Conservation (phyloP, 441 rosid genomes). For the Euphorbia celastroides region DNA sequence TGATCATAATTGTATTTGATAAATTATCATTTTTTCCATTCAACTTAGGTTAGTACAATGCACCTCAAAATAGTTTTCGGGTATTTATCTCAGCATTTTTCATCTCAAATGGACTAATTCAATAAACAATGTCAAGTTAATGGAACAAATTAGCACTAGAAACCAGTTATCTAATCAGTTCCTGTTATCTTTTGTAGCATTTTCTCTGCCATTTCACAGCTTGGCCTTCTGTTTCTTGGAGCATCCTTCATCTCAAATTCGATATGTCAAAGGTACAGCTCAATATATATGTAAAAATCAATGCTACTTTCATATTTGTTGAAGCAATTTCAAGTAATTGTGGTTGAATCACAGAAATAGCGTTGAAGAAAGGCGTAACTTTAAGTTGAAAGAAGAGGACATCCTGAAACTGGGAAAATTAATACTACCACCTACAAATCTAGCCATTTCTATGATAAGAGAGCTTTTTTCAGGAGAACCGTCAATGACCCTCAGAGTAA, state of each 20-base stretch:
- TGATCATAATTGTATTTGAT: background rate
- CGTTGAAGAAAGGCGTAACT: conserved; percentile 29
- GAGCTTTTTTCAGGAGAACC: conserved; percentile 96
- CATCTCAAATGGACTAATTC: background rate
- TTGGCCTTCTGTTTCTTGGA: conserved; percentile 70
- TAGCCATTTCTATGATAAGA: conserved; percentile 56
- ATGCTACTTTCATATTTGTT: background rate
- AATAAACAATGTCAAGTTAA: no score
- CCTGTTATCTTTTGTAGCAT: conserved; percentile 37
- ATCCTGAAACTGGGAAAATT: conserved; percentile 51
- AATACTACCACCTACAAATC: conserved; percentile 70
- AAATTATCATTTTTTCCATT: background rate
- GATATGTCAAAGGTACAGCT: conserved; percentile 51
- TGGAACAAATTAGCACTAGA: no score
- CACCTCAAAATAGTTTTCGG: background rate
- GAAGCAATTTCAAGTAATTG: background rate
- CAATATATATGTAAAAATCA: background rate
- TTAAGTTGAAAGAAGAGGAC: conserved; percentile 65
- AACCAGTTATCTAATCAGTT: conserved; percentile 7
- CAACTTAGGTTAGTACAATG: background rate
- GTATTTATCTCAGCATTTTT: no score
- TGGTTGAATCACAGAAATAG: conserved; percentile 36
- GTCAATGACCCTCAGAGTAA: conserved; percentile 82
- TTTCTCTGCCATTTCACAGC: conserved; percentile 61
- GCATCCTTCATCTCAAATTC: conserved; percentile 81